Evolutionary conservation across 768 basidiomycete genomes (phyloP).

Genomic region (Pleurotus eryngii): DNA sequence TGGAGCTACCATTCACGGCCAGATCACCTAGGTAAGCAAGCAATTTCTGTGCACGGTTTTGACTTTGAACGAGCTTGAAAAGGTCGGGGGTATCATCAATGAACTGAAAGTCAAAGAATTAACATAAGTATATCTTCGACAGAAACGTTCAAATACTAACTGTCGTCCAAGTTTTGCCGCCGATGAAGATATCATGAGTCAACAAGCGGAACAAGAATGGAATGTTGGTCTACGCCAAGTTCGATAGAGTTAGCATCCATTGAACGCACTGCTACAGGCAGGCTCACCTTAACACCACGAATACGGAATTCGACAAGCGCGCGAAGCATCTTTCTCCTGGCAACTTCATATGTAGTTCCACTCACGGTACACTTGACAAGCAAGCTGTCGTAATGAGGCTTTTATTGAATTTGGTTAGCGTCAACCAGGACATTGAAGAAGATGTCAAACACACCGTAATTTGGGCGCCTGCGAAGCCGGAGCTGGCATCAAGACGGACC

Average conservation of each 20-base stretch:
- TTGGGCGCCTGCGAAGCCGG: slow-evolving; percentile 98
- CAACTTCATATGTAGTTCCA: slow-evolving; percentile 98
- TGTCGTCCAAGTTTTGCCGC: slow-evolving; percentile 98
- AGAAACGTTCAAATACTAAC: slow-evolving; percentile 31
- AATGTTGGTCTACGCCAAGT: slow-evolving; percentile 78
- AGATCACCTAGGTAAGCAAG: slow-evolving; percentile 96
- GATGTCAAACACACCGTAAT: slow-evolving; percentile 70
- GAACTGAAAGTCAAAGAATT: slow-evolving; percentile 51
- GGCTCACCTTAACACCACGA: slow-evolving; percentile 88
- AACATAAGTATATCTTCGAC: not conserved
- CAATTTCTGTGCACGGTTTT: slow-evolving; percentile 97
- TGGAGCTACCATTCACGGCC: slow-evolving; percentile 95
- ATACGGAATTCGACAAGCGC: slow-evolving; percentile 99
- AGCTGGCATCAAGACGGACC: slow-evolving; percentile 93
- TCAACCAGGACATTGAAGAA: not conserved
- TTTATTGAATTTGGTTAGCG: not conserved
- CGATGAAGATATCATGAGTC: slow-evolving; percentile 94
- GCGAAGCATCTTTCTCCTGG: slow-evolving; percentile 97
- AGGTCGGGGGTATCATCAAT: slow-evolving; percentile 99
- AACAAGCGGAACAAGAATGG: slow-evolving; percentile 98
- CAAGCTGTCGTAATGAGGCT: slow-evolving; percentile 98
- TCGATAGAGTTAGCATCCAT: not conserved
- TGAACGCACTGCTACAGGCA: not conserved
- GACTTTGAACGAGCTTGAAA: slow-evolving; percentile 96
- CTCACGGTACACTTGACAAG: slow-evolving; percentile 95